Evolutionary conservation across 164 flowering plant species (phyloP).

Genomic region (Taxillus chinensis): DNA sequence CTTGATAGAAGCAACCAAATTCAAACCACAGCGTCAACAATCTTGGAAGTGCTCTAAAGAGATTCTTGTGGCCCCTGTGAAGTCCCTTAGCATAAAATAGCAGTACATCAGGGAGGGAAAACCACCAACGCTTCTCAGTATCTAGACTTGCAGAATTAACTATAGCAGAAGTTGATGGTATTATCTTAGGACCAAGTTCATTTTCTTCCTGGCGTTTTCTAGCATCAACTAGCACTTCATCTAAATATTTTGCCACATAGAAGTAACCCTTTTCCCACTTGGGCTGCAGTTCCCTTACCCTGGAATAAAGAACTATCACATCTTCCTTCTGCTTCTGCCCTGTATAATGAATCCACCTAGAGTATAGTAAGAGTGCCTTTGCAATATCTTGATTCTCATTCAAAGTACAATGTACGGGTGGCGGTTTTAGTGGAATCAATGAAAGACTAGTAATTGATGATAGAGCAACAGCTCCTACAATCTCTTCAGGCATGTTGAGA

Average conservation of each 20-base stretch:
- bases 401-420: conserved; percentile 22
- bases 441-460: conserved; percentile 79
- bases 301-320: conserved; percentile 72
- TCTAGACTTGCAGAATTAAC: conserved; percentile 27
- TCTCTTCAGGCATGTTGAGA: conserved; percentile 77
- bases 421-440: conserved; percentile 45
- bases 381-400: conserved; percentile 70
- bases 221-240: conserved; percentile 93
- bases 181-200: conserved; percentile 34
- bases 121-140: conserved; percentile 75
- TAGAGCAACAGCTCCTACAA: conserved; percentile 68
- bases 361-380: conserved; percentile 78
- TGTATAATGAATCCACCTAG: conserved; percentile 96
- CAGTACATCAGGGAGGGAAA: conserved; percentile 67
- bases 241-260: conserved; percentile 86
- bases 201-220: conserved; percentile 85
- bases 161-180: conserved; percentile 23
- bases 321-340: conserved; percentile 99
- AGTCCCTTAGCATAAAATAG: conserved; percentile 91
- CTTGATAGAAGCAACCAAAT: conserved; percentile 73
- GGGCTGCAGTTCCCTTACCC: conserved; percentile 92
- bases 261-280: conserved; percentile 96
- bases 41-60: conserved; percentile 97
- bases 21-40: conserved; percentile 98
- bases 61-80: conserved; percentile 87